Base-by-base conservation (phyloP, 371 early-diverging fungal genomes). In the Haplosporangium sp. region DNA sequence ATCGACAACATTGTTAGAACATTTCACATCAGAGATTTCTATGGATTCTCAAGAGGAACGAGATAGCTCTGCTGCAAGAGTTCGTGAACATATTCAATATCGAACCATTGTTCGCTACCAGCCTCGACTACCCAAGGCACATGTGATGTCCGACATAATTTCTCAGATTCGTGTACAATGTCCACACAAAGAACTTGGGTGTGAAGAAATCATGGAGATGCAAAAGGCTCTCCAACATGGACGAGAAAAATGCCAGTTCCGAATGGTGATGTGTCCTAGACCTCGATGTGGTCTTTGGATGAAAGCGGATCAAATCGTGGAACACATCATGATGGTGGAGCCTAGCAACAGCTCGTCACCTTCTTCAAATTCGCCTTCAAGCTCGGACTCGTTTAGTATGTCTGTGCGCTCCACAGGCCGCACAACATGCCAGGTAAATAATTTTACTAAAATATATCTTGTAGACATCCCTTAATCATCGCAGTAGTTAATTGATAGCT, bases 101-200 rank as follows among this genome's bases (percentile, higher is more conserved):
- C 69, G 81, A 2, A 81, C 72, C 3, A 58, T 74, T 10, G 81
- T 81, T n/a, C 71, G 72, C 13, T 81, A 74, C 61, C 81, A 74
- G 48, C 81, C 81, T 15, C 71, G 68, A 6, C 61, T 81, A 3
- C 81, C 81, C 20, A 81, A 81, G 47, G 81, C 81, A 0, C 81
- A 81, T 69, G 69, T 81, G 60, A 81, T 81, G 75, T 81, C 81
- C 1, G 81, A 81, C 20, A 27, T 81, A 20, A 81, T 81, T n/a
- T 81, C 81, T 11, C 81, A 81, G 48, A 81, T 65, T 35, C 65
- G 62, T 10, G 81, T 81, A 2, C 65, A 81, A 45, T 81, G 81
- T 58, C 75, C 81, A 1, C 65, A 81, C 39, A 71, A 37, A 19
- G 42, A 60, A 13, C 61, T 68, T 56, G 81, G 81, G 2, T 81